These are phyloP conservation scores for Primulina tabacum DNA, from an alignment of 257 asterid species.

Conservation along the genomic window DNA sequence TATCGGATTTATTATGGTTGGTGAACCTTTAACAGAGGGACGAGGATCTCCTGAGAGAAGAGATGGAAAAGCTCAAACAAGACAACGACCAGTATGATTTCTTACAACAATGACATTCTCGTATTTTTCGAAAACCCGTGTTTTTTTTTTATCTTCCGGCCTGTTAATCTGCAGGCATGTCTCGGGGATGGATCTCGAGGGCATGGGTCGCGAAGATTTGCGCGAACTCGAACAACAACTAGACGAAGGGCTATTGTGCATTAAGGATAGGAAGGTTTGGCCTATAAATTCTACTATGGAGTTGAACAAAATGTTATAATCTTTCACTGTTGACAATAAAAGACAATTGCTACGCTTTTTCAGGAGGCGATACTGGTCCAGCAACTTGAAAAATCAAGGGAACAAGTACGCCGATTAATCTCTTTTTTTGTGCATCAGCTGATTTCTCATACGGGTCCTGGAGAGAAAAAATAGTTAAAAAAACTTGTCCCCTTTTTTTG, in stretches of 20 bases:
- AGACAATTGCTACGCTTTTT: background rate
- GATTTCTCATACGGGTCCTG: background rate
- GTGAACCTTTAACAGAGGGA: background rate
- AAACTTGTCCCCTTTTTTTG: too few species aligned
- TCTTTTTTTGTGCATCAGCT: background rate
- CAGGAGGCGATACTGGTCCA: conserved; percentile 53
- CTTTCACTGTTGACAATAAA: background rate
- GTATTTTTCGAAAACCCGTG: background rate
- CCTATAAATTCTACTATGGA: background rate
- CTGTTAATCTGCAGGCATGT: background rate
- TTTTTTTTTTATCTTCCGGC: too few species aligned
- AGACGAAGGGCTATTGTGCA: conserved; percentile 49
- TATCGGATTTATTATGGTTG: background rate
- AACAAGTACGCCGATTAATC: conserved; percentile 31
- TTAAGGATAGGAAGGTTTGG: conserved; percentile 68
- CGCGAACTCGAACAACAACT: conserved; percentile 52
- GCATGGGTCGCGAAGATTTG: conserved; percentile 51
- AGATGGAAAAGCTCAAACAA: background rate
- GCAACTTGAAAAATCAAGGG: conserved; percentile 43
- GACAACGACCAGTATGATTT: background rate
- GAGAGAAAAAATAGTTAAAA: too few species aligned
- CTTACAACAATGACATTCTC: background rate
- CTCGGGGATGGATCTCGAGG: conserved; percentile 35
- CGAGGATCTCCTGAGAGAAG: background rate
- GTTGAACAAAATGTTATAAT: too few species aligned